A percentile compares a stretch with the other conserved stretches of the same genome.
Evolutionary conservation across 345 rosid species (phyloP).

Genomic region (Pugionium cornutum): DNA sequence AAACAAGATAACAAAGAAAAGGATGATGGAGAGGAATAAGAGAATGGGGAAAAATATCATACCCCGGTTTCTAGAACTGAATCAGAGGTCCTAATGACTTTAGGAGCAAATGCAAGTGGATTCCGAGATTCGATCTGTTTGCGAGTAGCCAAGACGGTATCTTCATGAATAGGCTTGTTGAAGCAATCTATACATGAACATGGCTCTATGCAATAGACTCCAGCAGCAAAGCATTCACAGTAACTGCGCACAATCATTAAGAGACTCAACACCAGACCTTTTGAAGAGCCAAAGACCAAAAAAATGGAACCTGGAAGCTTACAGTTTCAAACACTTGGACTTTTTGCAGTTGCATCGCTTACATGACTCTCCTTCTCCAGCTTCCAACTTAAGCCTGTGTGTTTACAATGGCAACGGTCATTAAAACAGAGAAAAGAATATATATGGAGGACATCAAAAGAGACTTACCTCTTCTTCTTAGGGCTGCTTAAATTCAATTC

Average conservation of each 20-base stretch:
- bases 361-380: constrained; percentile 69
- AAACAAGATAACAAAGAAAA: not conserved
- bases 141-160: constrained; percentile 90
- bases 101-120: constrained; percentile 99
- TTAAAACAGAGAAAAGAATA: not conserved
- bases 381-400: constrained; percentile 65
- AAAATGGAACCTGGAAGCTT: constrained; percentile 42
- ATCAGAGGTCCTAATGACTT: constrained; percentile 72
- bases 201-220: constrained; percentile 90
- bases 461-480: constrained; percentile 71
- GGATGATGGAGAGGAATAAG: not conserved
- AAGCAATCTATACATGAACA: constrained; percentile 94
- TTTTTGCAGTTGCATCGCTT: constrained; percentile 97
- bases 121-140: constrained; percentile 95
- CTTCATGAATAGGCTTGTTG: constrained; percentile 92
- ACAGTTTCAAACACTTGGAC: constrained; percentile 97
- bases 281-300: not conserved
- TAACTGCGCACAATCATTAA: constrained; percentile 28
- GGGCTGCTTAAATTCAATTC: constrained; percentile 72
- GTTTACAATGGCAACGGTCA: constrained; percentile 18
- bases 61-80: constrained; percentile 66
- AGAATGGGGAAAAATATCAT: constrained; percentile 16
- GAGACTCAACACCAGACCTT: constrained; percentile 16
- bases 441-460: constrained; percentile 2
- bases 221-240: constrained; percentile 98